Evolutionary conservation across 2,329 filamentous ascomycete species (phyloP), one percentile per base, ranked within the genome.

Genomic region (Hypoxylon rubiginosum): DNA sequence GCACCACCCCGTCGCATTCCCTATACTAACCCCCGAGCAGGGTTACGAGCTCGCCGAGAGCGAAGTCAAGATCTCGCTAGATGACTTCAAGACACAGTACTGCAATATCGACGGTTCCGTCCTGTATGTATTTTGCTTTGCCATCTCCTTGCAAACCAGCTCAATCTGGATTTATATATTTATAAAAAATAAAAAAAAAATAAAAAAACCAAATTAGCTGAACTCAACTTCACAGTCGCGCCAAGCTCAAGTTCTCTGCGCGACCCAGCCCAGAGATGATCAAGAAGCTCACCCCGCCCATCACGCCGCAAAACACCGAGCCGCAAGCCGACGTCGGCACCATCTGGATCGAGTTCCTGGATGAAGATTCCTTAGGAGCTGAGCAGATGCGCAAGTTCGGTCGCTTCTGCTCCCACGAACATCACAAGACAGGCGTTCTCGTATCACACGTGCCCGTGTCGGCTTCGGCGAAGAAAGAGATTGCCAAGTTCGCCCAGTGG

Each of bases 341-440:
- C 59, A 91, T 99, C 83, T 97, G 92, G 87, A 88, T 98, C 75
- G 94, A 98, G 82, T 99, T 99, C 85, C 91, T 92, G 64, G 79
- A 80, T 70, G 92, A 97, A 72, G 83, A 90, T 69, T 88, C 86
- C 61, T 91, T 98, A 65, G 96, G 96, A 72, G 93, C 97, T 77
- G 94, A 94, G 82, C 93, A 97, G 79, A 92, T 98, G 81, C 94
- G 95, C 79, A 85, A 87, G 62, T 99, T 97, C 80, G 93, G 94
- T 73, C 90, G 94, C 76, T 88, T 92, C 80, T 90, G 97, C 76
- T 86, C 90, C 74, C 85, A 90, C 71, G 90, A 94, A 80, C 90
- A 92, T 82, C 95, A 92, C 85, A 91, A 92, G 82, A 94, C 92
- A 10, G 96, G 96, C 70, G 92, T 99, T 79, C 93, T 97, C 82